phyloP scores from a whole-genome alignment of 1,139 yeast species.

The Entelexis sorbosivorans region DNA sequence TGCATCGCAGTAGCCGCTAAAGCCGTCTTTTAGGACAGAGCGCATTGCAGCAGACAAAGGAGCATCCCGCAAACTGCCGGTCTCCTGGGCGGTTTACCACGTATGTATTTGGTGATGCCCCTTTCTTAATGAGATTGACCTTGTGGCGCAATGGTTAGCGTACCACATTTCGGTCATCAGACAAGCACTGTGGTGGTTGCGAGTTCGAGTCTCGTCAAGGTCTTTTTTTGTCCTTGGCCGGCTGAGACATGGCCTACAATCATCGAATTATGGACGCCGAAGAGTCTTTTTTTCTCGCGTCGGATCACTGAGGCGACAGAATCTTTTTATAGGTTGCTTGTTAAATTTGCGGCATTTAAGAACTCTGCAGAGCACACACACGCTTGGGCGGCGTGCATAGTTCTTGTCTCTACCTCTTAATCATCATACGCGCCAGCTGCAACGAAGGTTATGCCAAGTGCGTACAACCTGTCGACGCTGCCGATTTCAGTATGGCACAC shows the following conservation, averaged over 20 bases:
- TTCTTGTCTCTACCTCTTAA: neutral
- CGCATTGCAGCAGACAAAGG: too few species aligned
- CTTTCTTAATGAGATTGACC: conserved; percentile 8
- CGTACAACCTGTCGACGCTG: conserved; percentile 6
- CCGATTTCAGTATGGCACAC: conserved; percentile 16
- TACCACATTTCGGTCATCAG: conserved; percentile 22
- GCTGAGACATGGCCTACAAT: too few species aligned
- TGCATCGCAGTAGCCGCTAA: too few species aligned
- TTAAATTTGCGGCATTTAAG: neutral
- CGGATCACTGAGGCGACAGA: too few species aligned
- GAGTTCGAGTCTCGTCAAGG: conserved; percentile 24
- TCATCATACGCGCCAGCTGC: neutral
- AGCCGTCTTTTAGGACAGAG: too few species aligned
- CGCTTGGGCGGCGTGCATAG: too few species aligned
- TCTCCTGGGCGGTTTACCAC: too few species aligned
- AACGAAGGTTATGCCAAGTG: neutral
- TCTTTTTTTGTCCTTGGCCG: conserved; percentile 9
- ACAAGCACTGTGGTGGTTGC: conserved; percentile 23
- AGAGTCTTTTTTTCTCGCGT: neutral
- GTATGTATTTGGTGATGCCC: neutral
- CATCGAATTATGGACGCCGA: too few species aligned
- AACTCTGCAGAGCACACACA: too few species aligned
- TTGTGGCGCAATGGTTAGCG: conserved; percentile 25
- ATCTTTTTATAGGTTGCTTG: too few species aligned
- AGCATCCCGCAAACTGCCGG: too few species aligned